phyloP scores from a whole-genome alignment of 2,329 filamentous ascomycete species.

The Gnomoniopsis smithogilvyi region DNA sequence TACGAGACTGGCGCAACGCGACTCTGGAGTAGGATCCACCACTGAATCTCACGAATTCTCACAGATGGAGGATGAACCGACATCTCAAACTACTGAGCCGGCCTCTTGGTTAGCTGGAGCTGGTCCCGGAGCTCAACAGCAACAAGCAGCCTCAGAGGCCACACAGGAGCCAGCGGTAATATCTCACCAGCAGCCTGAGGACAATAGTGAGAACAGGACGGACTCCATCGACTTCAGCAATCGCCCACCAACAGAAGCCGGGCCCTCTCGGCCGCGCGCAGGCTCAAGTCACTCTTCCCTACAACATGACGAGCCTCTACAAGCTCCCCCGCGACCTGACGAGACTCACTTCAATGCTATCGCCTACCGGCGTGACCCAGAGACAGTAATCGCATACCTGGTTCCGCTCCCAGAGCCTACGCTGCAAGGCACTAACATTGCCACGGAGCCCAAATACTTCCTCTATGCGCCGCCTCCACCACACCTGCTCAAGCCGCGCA shows the following conservation, averaged over 20 bases:
- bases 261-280: not conserved
- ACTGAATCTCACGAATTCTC: not conserved
- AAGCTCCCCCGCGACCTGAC: not conserved
- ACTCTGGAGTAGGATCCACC: not conserved
- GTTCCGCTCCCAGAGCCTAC: slow-evolving; percentile 5
- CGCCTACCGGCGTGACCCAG: slow-evolving; percentile 5
- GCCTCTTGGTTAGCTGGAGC: no score
- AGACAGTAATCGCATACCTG: slow-evolving; percentile 11
- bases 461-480: slow-evolving; percentile 10
- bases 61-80: not conserved
- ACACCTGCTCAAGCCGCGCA: slow-evolving; percentile 2
- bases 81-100: no score
- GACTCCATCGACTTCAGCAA: not conserved
- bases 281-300: not conserved
- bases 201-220: not conserved
- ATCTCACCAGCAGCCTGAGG: not conserved
- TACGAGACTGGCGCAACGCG: not conserved
- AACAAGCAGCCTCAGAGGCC: not conserved
- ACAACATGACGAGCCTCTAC: not conserved
- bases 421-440: not conserved
- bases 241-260: not conserved
- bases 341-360: slow-evolving; percentile 1
- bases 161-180: not conserved
- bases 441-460: slow-evolving; percentile 4
- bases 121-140: no score